Percentiles rank a stretch among this genome's conserved stretches.
Conservation (phyloP, 225 moss, liverwort and hornwort genomes). For the Antitrichia curtipendula region DNA sequence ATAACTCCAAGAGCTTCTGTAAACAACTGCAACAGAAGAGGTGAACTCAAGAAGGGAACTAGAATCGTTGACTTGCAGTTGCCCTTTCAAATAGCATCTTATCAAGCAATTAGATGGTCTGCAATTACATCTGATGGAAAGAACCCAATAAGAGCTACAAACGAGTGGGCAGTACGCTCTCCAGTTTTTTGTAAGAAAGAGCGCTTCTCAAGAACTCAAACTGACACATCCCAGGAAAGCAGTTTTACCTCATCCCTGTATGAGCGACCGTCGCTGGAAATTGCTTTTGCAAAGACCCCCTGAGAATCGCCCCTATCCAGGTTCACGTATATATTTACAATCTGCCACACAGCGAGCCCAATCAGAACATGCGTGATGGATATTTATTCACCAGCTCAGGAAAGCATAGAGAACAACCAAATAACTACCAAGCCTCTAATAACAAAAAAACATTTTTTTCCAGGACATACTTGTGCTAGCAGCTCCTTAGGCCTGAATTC, state of each 20-base stretch:
- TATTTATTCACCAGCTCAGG: not conserved
- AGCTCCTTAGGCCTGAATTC: slow-evolving; percentile 94
- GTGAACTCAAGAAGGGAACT: slow-evolving; percentile 15
- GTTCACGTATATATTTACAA: slow-evolving; percentile 86
- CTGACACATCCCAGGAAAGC: not conserved
- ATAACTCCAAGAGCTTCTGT: slow-evolving; percentile 39
- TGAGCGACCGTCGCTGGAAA: slow-evolving; percentile 87
- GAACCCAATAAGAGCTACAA: not conserved
- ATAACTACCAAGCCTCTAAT: not conserved
- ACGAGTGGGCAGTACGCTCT: not conserved
- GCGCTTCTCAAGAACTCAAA: not conserved
- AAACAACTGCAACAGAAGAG: slow-evolving; percentile 58
- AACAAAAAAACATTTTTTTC: not conserved
- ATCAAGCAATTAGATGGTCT: not conserved
- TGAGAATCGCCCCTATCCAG: slow-evolving; percentile 64
- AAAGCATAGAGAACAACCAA: not conserved
- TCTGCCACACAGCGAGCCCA: slow-evolving; percentile 26
- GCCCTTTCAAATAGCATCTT: not conserved
- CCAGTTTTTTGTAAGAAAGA: not conserved
- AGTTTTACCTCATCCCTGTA: slow-evolving; percentile 67
- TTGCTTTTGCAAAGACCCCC: slow-evolving; percentile 70
- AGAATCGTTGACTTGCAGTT: not conserved
- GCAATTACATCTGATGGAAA: not conserved
- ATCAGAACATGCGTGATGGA: not conserved
- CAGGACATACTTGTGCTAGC: slow-evolving; percentile 59